phyloP scores from a whole-genome alignment of 495 filamentous ascomycete species.

The Neurospora sublineolata region DNA sequence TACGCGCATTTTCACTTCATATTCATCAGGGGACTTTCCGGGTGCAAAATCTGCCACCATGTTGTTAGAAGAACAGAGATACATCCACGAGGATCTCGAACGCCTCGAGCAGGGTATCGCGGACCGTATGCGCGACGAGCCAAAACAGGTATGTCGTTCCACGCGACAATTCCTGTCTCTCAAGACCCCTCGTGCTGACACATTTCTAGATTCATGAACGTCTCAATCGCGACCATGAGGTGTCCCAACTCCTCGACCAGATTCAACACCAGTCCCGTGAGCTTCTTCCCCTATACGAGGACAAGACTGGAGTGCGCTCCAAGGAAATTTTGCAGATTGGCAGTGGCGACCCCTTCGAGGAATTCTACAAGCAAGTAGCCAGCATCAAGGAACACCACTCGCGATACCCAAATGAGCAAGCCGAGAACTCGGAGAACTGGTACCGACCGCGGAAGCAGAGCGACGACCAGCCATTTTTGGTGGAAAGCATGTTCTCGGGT shows the following conservation, averaged over 20 bases:
- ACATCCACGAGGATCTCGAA: conserved; percentile 90
- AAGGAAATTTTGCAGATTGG: conserved; percentile 76
- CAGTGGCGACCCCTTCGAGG: conserved; percentile 79
- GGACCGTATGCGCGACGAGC: conserved; percentile 78
- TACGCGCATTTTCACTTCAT: not conserved
- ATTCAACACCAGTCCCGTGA: conserved; percentile 77
- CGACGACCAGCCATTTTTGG: conserved; percentile 57
- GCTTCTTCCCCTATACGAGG: conserved; percentile 74
- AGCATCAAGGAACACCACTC: conserved; percentile 79
- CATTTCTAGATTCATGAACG: conserved; percentile 65
- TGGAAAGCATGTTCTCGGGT: conserved; percentile 88
- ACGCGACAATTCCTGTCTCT: not conserved
- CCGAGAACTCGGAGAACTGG: conserved; percentile 87
- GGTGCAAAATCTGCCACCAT: conserved; percentile 32
- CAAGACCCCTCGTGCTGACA: conserved; percentile 16
- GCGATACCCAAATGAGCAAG: conserved; percentile 84
- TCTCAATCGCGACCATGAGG: conserved; percentile 79
- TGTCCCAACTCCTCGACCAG: conserved; percentile 71
- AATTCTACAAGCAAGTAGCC: conserved; percentile 77
- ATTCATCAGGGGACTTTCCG: not conserved
- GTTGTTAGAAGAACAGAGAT: conserved; percentile 85
- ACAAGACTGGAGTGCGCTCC: conserved; percentile 56
- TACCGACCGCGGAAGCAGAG: conserved; percentile 56
- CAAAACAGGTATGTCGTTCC: conserved; percentile 58
- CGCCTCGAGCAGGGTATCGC: conserved; percentile 86